Evolutionary conservation across 2,329 filamentous ascomycete species (phyloP), one percentile per base, ranked within the genome.

Genomic region (Hymenotorrendiella dingleyae): DNA sequence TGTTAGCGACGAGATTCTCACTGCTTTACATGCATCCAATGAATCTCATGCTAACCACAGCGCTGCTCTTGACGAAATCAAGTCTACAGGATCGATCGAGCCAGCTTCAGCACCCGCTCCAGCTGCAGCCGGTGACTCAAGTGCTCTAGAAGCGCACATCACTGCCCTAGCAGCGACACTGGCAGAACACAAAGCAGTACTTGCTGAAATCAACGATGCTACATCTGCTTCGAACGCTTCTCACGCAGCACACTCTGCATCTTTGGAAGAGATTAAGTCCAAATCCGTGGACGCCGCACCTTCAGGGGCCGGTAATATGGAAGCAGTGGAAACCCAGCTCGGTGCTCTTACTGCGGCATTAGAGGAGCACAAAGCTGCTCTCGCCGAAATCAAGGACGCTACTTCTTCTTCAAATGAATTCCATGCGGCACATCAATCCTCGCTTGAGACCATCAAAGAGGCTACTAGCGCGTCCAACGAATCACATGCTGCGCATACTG

Each of bases 1-100:
- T 49, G 50, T 61, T 2, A 57, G 52, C 40, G 56, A 54, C 22
- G 57, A 61, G 33, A 56, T 61, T 27, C 47, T 61, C 34, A 61
- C 58, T 14, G 45, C 54, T 3, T 35, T 61, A 3, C 58, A 61
- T 45, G 39, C 50, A 8, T 49, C 47, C 9, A 49, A 48, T 23
- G 57, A 58, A 4, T 47, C 52, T 16, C 54, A 58, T 44, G 27
- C 41, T 14, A 37, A 20, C 11, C 44, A 53, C 40, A 27, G 43
- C 9, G 27, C 29, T 7, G 23, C 42, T 3, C 40, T 57, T 21
- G 49, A 54, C 9, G 48, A 55, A 23, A 38, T 56, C 17, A 54
- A 52, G 14, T 45, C 54, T 4, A 36, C 44, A 4, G 49, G 36
- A 24, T 45, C 34, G 4, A 14, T 45, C 10, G 48, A 52, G 11